Evolutionary conservation across 2,329 filamentous ascomycete genomes (phyloP), one percentile per base, ranked within the genome.

Genomic region (Xylariaceae sp.): DNA sequence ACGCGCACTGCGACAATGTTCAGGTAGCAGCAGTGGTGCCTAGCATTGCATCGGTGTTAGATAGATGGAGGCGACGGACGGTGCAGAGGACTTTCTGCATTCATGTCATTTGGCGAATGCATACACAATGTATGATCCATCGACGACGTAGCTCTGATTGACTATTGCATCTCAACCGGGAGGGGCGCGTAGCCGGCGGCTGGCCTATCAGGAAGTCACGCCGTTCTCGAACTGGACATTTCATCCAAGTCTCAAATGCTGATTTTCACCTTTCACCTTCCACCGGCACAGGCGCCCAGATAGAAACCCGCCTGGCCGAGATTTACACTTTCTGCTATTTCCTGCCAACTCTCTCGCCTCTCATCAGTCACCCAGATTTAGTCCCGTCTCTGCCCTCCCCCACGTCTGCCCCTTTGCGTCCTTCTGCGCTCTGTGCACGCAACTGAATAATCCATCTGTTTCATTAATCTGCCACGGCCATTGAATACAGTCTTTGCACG

Each of bases 191-290:
- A 54, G n/a, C n/a, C n/a, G n/a, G n/a, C 48, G 55, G 48, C 52
- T 53, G 34, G 44, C 17, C 53, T 47, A 57, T 57, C 55, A 57
- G 55, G 49, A 55, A 57, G 48, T 55, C 18, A 50, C 53, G 47
- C 50, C 53, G 39, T 57, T 55, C 55, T 55, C 44, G 49, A 55
- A 53, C 49, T 50, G 49, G 55, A 50, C 55, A 58, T 50, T 43
- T 28, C 11, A 14, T 16, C 44, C 47, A 28, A 55, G 44, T 57
- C 43, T 54, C 44, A 45, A 57, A 49, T 28, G 47, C 47, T 44
- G 44, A 46, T 17, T 40, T 47, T 51, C 13, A 33, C 28, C 18
- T 40, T 47, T 51, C 13, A 33, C 28, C 18, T 51, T 51, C 48
- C 41, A 43, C 45, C 51, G 45, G 51, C 42, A 47, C 47, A 45